phyloP scores from a whole-genome alignment of 768 basidiomycete genomes.

The Serpula lacrymans region DNA sequence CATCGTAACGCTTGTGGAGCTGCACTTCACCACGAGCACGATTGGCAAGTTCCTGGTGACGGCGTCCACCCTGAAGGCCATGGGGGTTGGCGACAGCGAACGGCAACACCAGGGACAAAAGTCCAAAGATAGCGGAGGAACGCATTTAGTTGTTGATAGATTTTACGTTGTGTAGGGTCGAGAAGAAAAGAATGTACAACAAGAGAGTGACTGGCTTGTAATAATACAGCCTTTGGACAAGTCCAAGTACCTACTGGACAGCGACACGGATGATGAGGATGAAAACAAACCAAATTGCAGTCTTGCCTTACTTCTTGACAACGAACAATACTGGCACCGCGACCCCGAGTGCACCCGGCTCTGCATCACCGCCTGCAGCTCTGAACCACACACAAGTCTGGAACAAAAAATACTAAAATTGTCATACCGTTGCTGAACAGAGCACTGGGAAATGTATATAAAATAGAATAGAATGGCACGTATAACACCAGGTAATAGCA shows the following conservation, averaged over 20 bases:
- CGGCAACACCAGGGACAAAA: slow-evolving; percentile 32
- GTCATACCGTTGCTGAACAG: slow-evolving; percentile 6
- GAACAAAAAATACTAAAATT: slow-evolving; percentile 6
- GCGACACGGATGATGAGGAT: neutral
- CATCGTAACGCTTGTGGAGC: slow-evolving; percentile 35
- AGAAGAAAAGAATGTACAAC: slow-evolving; percentile 6
- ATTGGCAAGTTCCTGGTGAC: slow-evolving; percentile 47
- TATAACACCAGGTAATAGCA: too few relatives aligned
- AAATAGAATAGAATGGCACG: neutral
- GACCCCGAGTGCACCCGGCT: slow-evolving; percentile 4
- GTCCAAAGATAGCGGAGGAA: slow-evolving; percentile 27
- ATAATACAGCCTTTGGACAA: slow-evolving; percentile 10
- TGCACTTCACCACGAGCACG: slow-evolving; percentile 41
- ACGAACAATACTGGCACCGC: slow-evolving; percentile 7
- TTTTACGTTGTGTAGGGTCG: slow-evolving; percentile 3
- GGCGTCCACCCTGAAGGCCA: slow-evolving; percentile 27
- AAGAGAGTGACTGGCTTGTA: slow-evolving; percentile 15
- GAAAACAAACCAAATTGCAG: neutral
- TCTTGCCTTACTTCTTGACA: too few relatives aligned
- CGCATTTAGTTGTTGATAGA: slow-evolving; percentile 5
- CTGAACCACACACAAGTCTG: slow-evolving; percentile 11
- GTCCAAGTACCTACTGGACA: neutral
- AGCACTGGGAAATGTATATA: neutral
- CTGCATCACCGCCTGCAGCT: neutral
- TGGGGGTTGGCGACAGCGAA: slow-evolving; percentile 30